Conservation (phyloP, 2,329 filamentous ascomycete genomes). For the Pseudodiploospora longispora region DNA sequence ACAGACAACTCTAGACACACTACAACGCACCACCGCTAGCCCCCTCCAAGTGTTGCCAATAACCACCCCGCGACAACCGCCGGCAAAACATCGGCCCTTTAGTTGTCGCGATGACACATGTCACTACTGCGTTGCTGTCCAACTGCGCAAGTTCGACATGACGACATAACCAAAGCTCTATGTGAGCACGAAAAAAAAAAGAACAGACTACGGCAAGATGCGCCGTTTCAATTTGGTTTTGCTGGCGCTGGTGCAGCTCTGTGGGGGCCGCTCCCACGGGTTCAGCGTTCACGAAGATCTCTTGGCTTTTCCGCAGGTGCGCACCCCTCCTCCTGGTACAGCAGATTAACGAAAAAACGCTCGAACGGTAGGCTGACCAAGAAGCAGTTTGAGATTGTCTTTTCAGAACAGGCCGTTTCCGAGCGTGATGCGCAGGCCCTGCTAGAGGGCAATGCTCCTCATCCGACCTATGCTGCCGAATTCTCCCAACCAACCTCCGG, state of each 20-base stretch:
- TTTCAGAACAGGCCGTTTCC: conserved; percentile 63
- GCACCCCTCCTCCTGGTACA: conserved; percentile 12
- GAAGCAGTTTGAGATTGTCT: conserved; percentile 67
- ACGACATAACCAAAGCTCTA: neutral
- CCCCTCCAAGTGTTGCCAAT: too few species aligned
- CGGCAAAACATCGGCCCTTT: conserved; percentile 17
- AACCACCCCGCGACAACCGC: neutral
- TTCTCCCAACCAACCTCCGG: conserved; percentile 31
- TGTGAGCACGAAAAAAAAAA: neutral
- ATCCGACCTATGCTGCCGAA: conserved; percentile 32
- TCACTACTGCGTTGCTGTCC: conserved; percentile 11
- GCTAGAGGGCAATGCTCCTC: conserved; percentile 34
- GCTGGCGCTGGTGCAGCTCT: conserved; percentile 36
- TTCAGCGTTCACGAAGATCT: conserved; percentile 89
- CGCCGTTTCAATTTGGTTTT: conserved; percentile 39
- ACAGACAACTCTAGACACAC: neutral
- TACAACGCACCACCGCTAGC: neutral
- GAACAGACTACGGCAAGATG: conserved; percentile 33
- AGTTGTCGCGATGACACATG: conserved; percentile 14
- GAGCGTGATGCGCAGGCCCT: conserved; percentile 60
- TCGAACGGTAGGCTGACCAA: neutral
- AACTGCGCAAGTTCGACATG: neutral
- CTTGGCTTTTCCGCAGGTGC: conserved; percentile 77
- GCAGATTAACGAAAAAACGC: neutral
- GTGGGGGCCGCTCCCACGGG: conserved; percentile 39